Conservation (phyloP, 371 early-diverging fungal species). For the Mortierella sp. region DNA sequence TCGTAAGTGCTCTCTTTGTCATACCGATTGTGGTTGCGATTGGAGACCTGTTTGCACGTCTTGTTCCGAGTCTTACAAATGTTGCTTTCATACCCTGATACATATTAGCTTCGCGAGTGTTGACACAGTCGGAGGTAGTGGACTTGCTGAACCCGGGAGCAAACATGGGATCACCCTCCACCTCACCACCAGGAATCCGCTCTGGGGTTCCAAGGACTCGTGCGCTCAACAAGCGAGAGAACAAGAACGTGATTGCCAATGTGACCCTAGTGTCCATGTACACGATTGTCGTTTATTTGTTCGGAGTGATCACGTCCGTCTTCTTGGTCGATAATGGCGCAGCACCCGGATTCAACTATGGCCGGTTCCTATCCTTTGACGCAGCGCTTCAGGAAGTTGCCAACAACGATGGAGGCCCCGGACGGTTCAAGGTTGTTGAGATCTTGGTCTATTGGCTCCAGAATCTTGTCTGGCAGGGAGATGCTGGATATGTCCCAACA, state of each 20-base stretch:
- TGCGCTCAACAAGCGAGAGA: slow-evolving; percentile 30
- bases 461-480: slow-evolving; percentile 54
- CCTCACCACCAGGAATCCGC: slow-evolving; percentile 7
- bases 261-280: slow-evolving; percentile 53
- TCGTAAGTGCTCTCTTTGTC: slow-evolving; percentile 17
- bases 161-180: slow-evolving; percentile 1
- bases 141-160: slow-evolving; percentile 29
- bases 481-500: slow-evolving; percentile 41
- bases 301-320: slow-evolving; percentile 51
- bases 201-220: slow-evolving; percentile 11
- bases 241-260: slow-evolving; percentile 45
- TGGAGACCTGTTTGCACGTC: neutral
- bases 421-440: slow-evolving; percentile 48
- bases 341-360: slow-evolving; percentile 31
- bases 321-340: slow-evolving; percentile 51
- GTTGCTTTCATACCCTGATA: neutral
- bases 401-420: slow-evolving; percentile 23
- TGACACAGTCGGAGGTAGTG: slow-evolving; percentile 33
- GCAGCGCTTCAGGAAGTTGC: slow-evolving; percentile 44
- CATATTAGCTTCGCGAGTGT: slow-evolving; percentile 34
- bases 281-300: slow-evolving; percentile 49
- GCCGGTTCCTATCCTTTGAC: slow-evolving; percentile 37
- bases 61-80: neutral
- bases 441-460: slow-evolving; percentile 51
- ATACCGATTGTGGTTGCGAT: neutral